These are phyloP conservation scores for Zangia roseola DNA, from an alignment of 768 basidiomycete genomes.

Conservation along the genomic window DNA sequence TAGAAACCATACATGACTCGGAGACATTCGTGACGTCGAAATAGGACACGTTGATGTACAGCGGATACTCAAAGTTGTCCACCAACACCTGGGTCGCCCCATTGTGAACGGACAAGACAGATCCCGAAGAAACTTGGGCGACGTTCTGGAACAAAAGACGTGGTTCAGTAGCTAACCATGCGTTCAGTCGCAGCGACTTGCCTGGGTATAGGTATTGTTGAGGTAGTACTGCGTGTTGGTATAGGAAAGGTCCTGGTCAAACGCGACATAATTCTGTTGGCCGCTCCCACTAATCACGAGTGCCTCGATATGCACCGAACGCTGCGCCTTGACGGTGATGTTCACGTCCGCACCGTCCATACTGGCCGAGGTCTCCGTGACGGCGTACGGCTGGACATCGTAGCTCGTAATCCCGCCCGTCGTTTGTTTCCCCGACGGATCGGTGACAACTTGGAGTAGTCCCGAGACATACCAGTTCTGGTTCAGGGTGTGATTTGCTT, in stretches of 20 bases:
- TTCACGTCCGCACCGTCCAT: slow-evolving; percentile 46
- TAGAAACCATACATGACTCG: slow-evolving; percentile 11
- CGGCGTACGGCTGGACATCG: slow-evolving; percentile 55
- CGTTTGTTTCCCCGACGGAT: slow-evolving; percentile 60
- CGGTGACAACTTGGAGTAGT: slow-evolving; percentile 63
- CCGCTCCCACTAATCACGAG: slow-evolving; percentile 65
- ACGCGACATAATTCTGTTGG: slow-evolving; percentile 50
- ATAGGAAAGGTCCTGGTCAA: slow-evolving; percentile 60
- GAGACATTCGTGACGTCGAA: slow-evolving; percentile 32
- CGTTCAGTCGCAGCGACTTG: slow-evolving; percentile 10
- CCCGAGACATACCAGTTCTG: slow-evolving; percentile 81
- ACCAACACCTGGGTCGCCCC: slow-evolving; percentile 36
- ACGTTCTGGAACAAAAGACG: slow-evolving; percentile 40
- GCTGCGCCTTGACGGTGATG: slow-evolving; percentile 61
- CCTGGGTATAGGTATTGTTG: slow-evolving; percentile 44
- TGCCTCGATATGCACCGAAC: slow-evolving; percentile 57
- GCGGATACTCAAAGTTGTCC: slow-evolving; percentile 56
- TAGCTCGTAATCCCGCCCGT: slow-evolving; percentile 66
- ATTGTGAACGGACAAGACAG: slow-evolving; percentile 48
- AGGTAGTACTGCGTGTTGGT: slow-evolving; percentile 63
- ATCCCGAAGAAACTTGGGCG: slow-evolving; percentile 49
- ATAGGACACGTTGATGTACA: slow-evolving; percentile 41
- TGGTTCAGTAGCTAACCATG: background rate
- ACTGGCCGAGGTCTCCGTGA: slow-evolving; percentile 47
- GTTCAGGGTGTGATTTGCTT: slow-evolving; percentile 61